Evolutionary conservation across 2,329 filamentous ascomycete genomes (phyloP).

Genomic region (Fusarium newnesense): DNA sequence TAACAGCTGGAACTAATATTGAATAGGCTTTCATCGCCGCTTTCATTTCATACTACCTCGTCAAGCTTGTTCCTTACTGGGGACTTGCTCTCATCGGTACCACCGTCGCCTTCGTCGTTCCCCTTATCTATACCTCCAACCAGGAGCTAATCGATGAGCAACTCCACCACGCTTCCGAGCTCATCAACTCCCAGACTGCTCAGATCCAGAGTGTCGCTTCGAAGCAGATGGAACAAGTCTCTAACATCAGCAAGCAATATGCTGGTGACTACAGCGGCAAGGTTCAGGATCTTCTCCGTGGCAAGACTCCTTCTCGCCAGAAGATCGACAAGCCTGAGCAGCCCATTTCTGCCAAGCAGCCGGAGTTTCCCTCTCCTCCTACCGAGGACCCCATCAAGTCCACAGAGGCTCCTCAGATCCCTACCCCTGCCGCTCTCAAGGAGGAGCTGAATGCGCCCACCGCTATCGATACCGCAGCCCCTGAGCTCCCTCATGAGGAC

Average conservation of each 20-base stretch:
- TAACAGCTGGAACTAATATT: constrained; percentile 27
- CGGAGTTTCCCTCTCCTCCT: constrained; percentile 52
- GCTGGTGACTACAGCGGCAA: constrained; percentile 75
- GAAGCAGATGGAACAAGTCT: constrained; percentile 72
- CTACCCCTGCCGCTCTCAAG: constrained; percentile 41
- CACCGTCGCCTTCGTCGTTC: constrained; percentile 69
- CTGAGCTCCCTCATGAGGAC: constrained; percentile 41
- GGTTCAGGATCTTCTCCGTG: constrained; percentile 71
- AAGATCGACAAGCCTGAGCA: constrained; percentile 50
- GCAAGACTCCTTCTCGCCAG: constrained; percentile 57
- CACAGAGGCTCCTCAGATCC: constrained; percentile 29
- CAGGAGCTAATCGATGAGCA: constrained; percentile 75
- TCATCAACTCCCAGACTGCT: constrained; percentile 70
- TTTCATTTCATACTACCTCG: constrained; percentile 74
- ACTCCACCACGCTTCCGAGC: constrained; percentile 65
- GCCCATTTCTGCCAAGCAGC: constrained; percentile 38
- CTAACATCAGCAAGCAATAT: constrained; percentile 73
- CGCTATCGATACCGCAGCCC: constrained; percentile 41
- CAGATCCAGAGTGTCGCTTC: constrained; percentile 70
- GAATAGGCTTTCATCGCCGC: constrained; percentile 66
- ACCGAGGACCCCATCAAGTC: constrained; percentile 50
- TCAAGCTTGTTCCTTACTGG: constrained; percentile 78
- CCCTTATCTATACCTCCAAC: constrained; percentile 74
- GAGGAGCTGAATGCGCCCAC: constrained; percentile 39
- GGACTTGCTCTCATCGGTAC: constrained; percentile 70